Evolutionary conservation across 371 early-diverging fungal species (phyloP), one percentile per base, ranked within the genome.

Genomic region (Apophysomyces sp.): DNA sequence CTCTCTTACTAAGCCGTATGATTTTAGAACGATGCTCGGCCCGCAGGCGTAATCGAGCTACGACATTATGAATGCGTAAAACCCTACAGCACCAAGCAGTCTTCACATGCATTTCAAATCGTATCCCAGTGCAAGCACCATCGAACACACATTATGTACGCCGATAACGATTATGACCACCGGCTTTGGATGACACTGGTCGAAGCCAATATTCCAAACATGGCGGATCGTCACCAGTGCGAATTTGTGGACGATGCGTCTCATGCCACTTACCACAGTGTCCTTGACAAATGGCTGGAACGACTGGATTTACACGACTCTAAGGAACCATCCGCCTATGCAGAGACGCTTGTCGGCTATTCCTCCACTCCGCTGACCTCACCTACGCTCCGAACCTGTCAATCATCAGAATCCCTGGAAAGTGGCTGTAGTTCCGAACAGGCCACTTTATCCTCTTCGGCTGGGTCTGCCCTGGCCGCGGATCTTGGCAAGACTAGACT

Each of bases 241-340:
- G 36, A 30, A 30, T 39, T 31, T 59, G 27, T 18, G 18, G 30
- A 26, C 27, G 59, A 52, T 31, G 36, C 58, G 58, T 32, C 54
- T 34, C 53, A 56, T 15, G 30, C 39, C 21, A 49, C 55, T 15
- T 44, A 31, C 18, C 26, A 49, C 15, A 66, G 69, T 24, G 69
- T 72, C 15, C 54, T 72, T 9, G 72, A 72, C 55, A 72, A 69
- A 57, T 72, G 72, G 72, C 58, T 72, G 7, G 66, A 72, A 16
- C 62, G 69, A 27, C 30, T 72, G 44, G 66, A 72, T 18, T 54
- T 72, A 28, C 57, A 65, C 31, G 71, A 71, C 44, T 21, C 16
- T 4, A 44, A 44, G 21, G 49, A 44, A 4, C 11, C 49, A 8
- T 21, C 49, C 11, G 3, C 37, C 9, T 44, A 44, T 11, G 21